A percentile compares a stretch with the other conserved stretches of the same genome.
Conservation (phyloP, 345 rosid genomes). For the Hibiscus syriacus region DNA sequence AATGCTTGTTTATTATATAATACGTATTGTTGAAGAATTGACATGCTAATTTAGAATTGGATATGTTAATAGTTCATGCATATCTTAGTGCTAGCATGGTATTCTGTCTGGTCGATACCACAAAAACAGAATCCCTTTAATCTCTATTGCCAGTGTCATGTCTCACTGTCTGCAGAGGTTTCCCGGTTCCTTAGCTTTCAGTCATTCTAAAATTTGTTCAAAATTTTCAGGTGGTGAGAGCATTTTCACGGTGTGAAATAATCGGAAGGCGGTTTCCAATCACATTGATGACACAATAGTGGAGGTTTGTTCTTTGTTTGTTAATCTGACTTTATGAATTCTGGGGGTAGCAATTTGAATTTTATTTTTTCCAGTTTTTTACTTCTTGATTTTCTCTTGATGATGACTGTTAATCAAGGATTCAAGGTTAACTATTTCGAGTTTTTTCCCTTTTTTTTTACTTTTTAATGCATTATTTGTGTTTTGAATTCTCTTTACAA, state of each 20-base stretch:
- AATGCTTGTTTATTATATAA: no score
- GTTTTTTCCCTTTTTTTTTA: background rate
- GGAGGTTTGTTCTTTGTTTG: slow-evolving; percentile 31
- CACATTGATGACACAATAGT: slow-evolving; percentile 36
- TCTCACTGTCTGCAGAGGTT: background rate
- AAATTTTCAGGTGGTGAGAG: slow-evolving; percentile 38
- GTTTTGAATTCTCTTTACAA: background rate
- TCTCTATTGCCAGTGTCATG: background rate
- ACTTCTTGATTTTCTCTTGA: background rate
- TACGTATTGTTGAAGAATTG: background rate
- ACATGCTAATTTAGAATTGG: background rate
- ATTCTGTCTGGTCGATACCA: background rate
- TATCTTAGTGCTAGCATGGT: background rate
- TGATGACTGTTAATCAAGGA: background rate
- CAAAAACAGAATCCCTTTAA: background rate
- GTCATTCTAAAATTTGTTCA: background rate
- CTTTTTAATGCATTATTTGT: background rate
- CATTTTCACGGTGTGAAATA: slow-evolving; percentile 44
- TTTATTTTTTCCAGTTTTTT: background rate
- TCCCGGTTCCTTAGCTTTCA: background rate
- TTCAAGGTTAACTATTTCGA: slow-evolving; percentile 1
- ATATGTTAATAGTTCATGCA: background rate
- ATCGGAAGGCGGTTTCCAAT: slow-evolving; percentile 56
- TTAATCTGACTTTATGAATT: background rate
- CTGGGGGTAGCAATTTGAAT: background rate